Conservation (phyloP, 148 eudicot genomes). For the Arctostaphylos glauca region DNA sequence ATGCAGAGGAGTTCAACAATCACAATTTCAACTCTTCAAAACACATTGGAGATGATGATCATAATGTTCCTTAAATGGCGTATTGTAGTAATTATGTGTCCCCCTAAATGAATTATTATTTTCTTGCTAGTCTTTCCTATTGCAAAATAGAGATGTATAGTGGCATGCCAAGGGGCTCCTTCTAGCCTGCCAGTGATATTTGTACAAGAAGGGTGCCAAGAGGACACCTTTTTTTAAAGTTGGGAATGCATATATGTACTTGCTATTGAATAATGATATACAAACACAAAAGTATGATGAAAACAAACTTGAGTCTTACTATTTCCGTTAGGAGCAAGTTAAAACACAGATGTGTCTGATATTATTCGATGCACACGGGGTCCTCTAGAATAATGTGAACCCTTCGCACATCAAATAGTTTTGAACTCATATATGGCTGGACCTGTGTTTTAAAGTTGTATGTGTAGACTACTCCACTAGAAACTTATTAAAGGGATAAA, state of each 20-base stretch:
- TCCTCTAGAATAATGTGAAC: too few species aligned
- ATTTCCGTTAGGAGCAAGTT: background rate
- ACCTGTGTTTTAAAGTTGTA: too few species aligned
- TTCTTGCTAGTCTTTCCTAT: background rate
- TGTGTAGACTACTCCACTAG: background rate
- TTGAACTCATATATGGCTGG: too few species aligned
- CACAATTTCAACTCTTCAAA: slow-evolving; percentile 10
- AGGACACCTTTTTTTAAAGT: slow-evolving; percentile 8
- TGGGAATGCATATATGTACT: background rate
- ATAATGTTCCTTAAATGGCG: slow-evolving; percentile 13
- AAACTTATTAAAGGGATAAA: background rate
- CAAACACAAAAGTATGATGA: background rate
- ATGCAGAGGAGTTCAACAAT: slow-evolving; percentile 9
- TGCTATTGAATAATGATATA: background rate
- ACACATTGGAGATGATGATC: slow-evolving; percentile 25
- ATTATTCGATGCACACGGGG: too few species aligned
- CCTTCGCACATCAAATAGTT: too few species aligned
- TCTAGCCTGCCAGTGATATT: background rate
- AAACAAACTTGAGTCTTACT: background rate
- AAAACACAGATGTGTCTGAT: too few species aligned
- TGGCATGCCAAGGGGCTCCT: background rate
- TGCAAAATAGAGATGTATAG: slow-evolving; percentile 1
- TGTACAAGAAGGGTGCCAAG: slow-evolving; percentile 5
- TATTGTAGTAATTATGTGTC: background rate
- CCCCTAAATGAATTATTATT: background rate